Percentiles rank a stretch among this genome's conserved stretches.
These are phyloP conservation scores for Aspergillus neotritici DNA, from an alignment of 2,329 filamentous ascomycete species.

Conservation along the genomic window DNA sequence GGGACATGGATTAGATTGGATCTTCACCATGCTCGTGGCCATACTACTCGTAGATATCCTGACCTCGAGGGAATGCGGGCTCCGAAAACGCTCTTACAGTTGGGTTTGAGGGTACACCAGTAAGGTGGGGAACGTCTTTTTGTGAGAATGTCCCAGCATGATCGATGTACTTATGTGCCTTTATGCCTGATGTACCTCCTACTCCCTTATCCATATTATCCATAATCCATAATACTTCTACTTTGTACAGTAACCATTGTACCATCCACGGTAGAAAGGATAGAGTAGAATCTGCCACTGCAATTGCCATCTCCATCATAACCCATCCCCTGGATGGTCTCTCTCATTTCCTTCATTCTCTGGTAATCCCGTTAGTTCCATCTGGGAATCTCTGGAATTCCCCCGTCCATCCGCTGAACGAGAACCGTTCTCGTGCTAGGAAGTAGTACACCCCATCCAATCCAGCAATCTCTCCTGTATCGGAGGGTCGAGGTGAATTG, in stretches of 20 bases:
- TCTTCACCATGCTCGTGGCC: neutral
- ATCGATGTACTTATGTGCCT: neutral
- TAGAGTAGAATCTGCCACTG: conserved; percentile 18
- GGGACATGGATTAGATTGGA: neutral
- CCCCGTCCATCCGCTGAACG: too few species aligned
- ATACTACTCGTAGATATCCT: neutral
- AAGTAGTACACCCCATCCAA: too few species aligned
- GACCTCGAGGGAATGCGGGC: conserved; percentile 9
- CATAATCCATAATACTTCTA: too few species aligned
- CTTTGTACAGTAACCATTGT: too few species aligned
- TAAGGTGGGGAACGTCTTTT: too few species aligned
- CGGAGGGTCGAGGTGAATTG: conserved; percentile 19
- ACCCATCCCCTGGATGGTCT: conserved; percentile 14
- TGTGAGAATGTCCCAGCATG: conserved; percentile 1
- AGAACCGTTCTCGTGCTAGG: too few species aligned
- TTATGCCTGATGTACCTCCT: too few species aligned
- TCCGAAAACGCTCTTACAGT: conserved; percentile 11
- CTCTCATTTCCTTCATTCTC: conserved; percentile 8
- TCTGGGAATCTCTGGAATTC: conserved; percentile 6
- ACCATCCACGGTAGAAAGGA: conserved; percentile 1
- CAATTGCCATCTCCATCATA: conserved; percentile 6
- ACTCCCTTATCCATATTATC: too few species aligned
- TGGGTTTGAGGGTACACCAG: too few species aligned
- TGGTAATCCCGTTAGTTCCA: neutral
- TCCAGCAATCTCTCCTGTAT: conserved; percentile 2